Conservation (phyloP, 306 rosid species). For the Begonia masoniana region DNA sequence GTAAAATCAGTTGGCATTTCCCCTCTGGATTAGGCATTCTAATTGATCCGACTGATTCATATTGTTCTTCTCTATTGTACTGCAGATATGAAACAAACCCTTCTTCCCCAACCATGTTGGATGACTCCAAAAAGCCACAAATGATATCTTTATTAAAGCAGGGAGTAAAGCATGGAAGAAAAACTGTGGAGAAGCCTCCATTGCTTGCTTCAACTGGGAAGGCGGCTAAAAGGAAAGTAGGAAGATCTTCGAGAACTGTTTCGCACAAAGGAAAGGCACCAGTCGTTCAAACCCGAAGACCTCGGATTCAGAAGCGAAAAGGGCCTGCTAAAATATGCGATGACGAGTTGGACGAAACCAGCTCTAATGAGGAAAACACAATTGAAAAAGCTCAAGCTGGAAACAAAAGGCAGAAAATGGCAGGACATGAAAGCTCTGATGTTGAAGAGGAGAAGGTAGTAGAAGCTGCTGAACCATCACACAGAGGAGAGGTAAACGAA, state of each 20-base stretch:
- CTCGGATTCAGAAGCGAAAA: constrained; percentile 22
- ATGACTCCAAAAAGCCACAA: constrained; percentile 13
- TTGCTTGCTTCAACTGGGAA: constrained; percentile 18
- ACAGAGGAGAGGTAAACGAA: constrained; percentile 9
- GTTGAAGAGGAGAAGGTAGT: constrained; percentile 9
- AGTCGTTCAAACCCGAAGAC: constrained; percentile 33
- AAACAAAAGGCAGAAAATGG: constrained; percentile 11
- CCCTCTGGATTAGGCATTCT: no score
- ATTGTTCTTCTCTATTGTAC: constrained; percentile 6
- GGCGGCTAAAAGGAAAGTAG: constrained; percentile 42
- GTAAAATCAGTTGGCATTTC: no score
- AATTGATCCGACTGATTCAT: neutral
- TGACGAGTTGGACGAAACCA: constrained; percentile 47
- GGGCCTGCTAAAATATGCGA: constrained; percentile 53
- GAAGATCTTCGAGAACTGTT: constrained; percentile 48
- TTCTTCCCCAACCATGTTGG: constrained; percentile 6
- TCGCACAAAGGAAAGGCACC: constrained; percentile 23
- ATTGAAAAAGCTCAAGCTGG: constrained; percentile 15
- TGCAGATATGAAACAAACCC: constrained; percentile 32
- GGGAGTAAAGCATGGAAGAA: constrained; percentile 17
- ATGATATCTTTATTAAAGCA: constrained; percentile 12
- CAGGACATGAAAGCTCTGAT: constrained; percentile 11
- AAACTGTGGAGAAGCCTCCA: constrained; percentile 17
- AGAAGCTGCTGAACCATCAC: constrained; percentile 20
- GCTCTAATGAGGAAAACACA: constrained; percentile 20